Evolutionary conservation across 1,284 basidiomycete species (phyloP).

Genomic region (Boletus semigastroideus): DNA sequence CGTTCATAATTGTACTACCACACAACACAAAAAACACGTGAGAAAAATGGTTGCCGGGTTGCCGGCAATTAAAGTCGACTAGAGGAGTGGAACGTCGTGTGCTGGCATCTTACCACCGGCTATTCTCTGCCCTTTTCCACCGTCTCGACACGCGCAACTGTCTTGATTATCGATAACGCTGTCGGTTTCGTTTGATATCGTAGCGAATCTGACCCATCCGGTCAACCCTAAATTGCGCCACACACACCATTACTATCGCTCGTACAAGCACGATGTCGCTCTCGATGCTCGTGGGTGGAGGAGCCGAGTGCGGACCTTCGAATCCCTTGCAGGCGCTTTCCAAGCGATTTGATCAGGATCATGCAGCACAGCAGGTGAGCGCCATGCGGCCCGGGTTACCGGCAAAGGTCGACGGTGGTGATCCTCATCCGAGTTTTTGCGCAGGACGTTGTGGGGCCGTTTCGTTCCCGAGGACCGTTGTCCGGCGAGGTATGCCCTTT

Average conservation of each 20-base stretch:
- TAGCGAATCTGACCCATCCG: background rate
- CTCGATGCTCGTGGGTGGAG: conserved; percentile 68
- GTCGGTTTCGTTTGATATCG: background rate
- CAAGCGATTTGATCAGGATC: conserved; percentile 75
- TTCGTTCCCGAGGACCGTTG: conserved; percentile 16
- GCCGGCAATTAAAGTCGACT: conserved; percentile 1
- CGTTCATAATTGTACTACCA: conserved; percentile 33
- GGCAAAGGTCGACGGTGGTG: background rate
- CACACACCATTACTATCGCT: background rate
- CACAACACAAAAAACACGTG: conserved; percentile 18
- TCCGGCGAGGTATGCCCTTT: conserved; percentile 20
- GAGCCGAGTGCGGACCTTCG: conserved; percentile 77
- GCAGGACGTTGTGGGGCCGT: conserved; percentile 23
- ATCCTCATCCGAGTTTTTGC: conserved; percentile 17
- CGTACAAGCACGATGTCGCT: conserved; percentile 55
- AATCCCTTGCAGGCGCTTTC: conserved; percentile 79
- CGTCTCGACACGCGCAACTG: background rate
- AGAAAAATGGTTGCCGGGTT: conserved; percentile 1
- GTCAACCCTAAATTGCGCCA: background rate
- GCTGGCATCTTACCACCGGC: background rate
- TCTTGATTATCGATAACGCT: background rate
- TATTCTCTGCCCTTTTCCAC: background rate
- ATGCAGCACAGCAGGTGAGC: conserved; percentile 73
- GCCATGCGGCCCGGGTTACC: conserved; percentile 8
- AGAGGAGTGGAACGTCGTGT: background rate